A percentile compares a stretch with the other conserved stretches of the same genome.
phyloP scores from a whole-genome alignment of 768 basidiomycete genomes.

The Cystofilobasidium capitatum region DNA sequence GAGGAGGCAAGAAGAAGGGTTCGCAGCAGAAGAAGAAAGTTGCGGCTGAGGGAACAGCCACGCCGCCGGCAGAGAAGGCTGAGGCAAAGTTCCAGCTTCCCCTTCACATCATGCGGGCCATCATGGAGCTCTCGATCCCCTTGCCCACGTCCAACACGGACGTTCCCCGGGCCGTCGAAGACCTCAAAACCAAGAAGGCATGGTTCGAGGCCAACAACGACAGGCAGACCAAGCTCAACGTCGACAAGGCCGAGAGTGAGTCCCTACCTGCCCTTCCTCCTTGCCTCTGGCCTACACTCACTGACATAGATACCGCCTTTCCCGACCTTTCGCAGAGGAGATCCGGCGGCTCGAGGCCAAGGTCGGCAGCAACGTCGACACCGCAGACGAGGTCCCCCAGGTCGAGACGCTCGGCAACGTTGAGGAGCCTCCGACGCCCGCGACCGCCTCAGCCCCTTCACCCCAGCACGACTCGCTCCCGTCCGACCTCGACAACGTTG shows the following conservation, averaged over 20 bases:
- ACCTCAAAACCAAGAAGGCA: constrained; percentile 83
- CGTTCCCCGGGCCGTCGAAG: constrained; percentile 71
- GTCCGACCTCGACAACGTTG: constrained; percentile 6
- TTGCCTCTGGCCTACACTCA: background rate
- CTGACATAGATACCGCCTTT: background rate
- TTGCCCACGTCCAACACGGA: constrained; percentile 70
- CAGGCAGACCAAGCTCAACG: constrained; percentile 37
- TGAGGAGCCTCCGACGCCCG: constrained; percentile 18
- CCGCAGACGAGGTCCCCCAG: constrained; percentile 9
- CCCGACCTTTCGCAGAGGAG: constrained; percentile 6
- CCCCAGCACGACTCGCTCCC: constrained; percentile 7
- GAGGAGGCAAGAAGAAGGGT: constrained; percentile 50
- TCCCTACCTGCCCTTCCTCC: background rate
- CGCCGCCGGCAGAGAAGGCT: constrained; percentile 21
- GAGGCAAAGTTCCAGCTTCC: constrained; percentile 59
- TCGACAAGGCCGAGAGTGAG: constrained; percentile 20
- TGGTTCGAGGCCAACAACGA: constrained; percentile 93
- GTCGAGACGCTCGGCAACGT: background rate
- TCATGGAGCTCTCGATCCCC: constrained; percentile 78
- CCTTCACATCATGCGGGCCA: constrained; percentile 73
- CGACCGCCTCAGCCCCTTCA: background rate
- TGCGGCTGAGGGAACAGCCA: constrained; percentile 28
- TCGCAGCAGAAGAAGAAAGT: constrained; percentile 32
- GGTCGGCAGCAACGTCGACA: constrained; percentile 6
- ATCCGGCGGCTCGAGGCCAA: constrained; percentile 25